Evolutionary conservation across 2,329 filamentous ascomycete species (phyloP).

Genomic region (Tolypocladium tropicale): DNA sequence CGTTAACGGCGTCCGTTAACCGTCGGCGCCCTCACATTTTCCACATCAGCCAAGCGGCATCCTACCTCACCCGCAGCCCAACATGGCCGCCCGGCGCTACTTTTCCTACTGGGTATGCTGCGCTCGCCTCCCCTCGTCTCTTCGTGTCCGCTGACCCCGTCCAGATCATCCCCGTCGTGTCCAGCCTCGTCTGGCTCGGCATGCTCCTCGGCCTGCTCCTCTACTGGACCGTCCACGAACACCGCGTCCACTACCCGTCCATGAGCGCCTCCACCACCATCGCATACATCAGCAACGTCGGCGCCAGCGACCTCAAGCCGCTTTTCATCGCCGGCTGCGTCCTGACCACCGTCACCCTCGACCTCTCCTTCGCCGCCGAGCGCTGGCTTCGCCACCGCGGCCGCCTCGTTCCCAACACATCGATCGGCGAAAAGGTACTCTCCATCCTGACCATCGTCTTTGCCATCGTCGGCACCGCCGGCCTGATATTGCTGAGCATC

Average conservation of each 20-base stretch:
- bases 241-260: conserved; percentile 46
- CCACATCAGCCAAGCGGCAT: neutral
- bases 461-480: conserved; percentile 65
- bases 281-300: conserved; percentile 63
- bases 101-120: conserved; percentile 30
- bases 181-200: conserved; percentile 52
- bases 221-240: conserved; percentile 51
- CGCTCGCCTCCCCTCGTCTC: neutral
- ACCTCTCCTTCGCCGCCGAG: conserved; percentile 70
- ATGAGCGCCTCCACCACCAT: conserved; percentile 51
- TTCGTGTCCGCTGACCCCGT: neutral
- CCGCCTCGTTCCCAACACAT: conserved; percentile 64
- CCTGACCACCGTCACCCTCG: conserved; percentile 68
- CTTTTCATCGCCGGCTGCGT: conserved; percentile 66
- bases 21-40: neutral
- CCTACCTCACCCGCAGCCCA: neutral
- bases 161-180: conserved; percentile 57
- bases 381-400: conserved; percentile 77
- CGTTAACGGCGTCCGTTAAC: no score
- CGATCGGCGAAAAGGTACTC: conserved; percentile 50
- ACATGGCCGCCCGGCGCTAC: conserved; percentile 19
- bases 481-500: conserved; percentile 72
- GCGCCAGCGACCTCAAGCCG: conserved; percentile 54
- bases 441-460: conserved; percentile 52
- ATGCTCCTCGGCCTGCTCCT: conserved; percentile 61